These are phyloP conservation scores for Chrysosphaeria jannelii DNA, from an alignment of 2,329 filamentous ascomycete genomes.

Conservation along the genomic window DNA sequence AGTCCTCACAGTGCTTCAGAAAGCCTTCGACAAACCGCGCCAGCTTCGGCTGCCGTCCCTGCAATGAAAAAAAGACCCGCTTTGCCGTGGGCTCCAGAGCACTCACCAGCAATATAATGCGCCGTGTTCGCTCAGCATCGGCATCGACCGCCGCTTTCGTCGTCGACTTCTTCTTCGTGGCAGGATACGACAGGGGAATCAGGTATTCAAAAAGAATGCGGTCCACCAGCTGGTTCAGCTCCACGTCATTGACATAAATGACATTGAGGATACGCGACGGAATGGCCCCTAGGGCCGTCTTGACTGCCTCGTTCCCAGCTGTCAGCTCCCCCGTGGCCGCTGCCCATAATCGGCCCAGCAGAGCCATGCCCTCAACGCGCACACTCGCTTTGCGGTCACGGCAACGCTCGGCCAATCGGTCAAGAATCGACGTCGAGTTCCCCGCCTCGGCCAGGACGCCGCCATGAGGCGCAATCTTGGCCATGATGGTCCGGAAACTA, in stretches of 20 bases:
- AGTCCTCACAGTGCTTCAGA: slow-evolving; percentile 58
- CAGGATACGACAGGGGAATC: slow-evolving; percentile 67
- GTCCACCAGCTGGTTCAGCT: slow-evolving; percentile 62
- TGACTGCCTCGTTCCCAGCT: slow-evolving; percentile 48
- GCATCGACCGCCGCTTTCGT: slow-evolving; percentile 34
- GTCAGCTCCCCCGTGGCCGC: slow-evolving; percentile 69
- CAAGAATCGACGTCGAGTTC: slow-evolving; percentile 44
- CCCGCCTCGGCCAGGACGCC: slow-evolving; percentile 42
- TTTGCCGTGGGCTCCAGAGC: slow-evolving; percentile 51
- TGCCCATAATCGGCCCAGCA: slow-evolving; percentile 75
- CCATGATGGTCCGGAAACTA: slow-evolving; percentile 48
- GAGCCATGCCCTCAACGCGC: slow-evolving; percentile 59
- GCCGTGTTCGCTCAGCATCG: slow-evolving; percentile 53
- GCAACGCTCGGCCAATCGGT: slow-evolving; percentile 58
- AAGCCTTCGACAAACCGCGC: slow-evolving; percentile 47
- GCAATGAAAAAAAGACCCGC: slow-evolving; percentile 66
- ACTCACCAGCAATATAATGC: slow-evolving; percentile 55
- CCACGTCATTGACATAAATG: slow-evolving; percentile 67
- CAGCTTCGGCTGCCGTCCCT: slow-evolving; percentile 45
- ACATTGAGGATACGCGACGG: slow-evolving; percentile 65
- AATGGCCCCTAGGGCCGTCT: slow-evolving; percentile 45
- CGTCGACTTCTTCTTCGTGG: slow-evolving; percentile 26
- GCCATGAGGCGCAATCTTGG: slow-evolving; percentile 50
- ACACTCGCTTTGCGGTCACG: slow-evolving; percentile 63
- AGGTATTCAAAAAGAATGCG: slow-evolving; percentile 64